phyloP scores from a whole-genome alignment of 306 rosid genomes.

The Glycine soja region DNA sequence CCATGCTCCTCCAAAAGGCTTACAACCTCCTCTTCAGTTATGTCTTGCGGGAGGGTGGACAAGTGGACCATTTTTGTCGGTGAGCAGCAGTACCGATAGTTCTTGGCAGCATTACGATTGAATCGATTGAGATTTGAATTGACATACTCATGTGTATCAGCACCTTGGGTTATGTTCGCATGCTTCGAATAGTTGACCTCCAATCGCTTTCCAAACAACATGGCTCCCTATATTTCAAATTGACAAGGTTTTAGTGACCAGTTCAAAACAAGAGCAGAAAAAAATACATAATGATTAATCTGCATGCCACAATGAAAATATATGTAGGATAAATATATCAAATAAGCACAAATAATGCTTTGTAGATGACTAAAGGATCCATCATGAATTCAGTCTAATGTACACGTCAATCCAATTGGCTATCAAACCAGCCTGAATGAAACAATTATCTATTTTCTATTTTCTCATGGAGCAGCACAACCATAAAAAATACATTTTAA shows the following conservation, averaged over 20 bases:
- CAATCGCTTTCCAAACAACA: conserved; percentile 86
- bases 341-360: neutral
- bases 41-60: conserved; percentile 92
- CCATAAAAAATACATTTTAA: neutral
- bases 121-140: conserved; percentile 98
- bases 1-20: conserved; percentile 85
- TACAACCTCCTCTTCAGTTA: conserved; percentile 84
- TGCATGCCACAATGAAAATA: conserved; percentile 4
- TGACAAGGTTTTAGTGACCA: conserved; percentile 15
- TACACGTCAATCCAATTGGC: neutral
- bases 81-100: conserved; percentile 97
- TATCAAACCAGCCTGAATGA: neutral
- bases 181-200: conserved; percentile 97
- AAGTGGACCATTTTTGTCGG: conserved; percentile 93
- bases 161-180: conserved; percentile 90
- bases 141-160: conserved; percentile 85
- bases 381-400: neutral
- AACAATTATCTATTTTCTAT: conserved; percentile 12
- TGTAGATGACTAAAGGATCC: conserved; percentile 16
- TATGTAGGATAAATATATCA: conserved; percentile 3
- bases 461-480: conserved; percentile 7
- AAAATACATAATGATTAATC: conserved; percentile 17
- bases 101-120: conserved; percentile 99
- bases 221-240: conserved; percentile 66
- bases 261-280: neutral